Base-by-base conservation (phyloP, 163 green algal genomes). In the Smithsoniella earleae region DNA sequence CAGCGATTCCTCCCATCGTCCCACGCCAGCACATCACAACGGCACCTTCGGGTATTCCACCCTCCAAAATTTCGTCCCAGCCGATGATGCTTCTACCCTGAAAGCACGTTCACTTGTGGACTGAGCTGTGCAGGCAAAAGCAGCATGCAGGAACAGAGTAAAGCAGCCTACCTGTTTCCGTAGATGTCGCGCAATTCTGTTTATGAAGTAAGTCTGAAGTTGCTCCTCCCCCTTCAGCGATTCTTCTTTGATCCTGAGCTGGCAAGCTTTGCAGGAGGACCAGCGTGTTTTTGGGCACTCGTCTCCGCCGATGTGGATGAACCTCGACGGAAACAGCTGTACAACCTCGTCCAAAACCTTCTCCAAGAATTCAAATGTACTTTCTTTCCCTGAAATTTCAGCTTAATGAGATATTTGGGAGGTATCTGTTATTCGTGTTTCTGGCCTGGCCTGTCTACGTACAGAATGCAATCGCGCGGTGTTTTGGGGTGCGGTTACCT, bases 31-130 rank as follows among this genome's bases (percentile, higher is more conserved):
- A 69, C 58, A 69, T 69, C n/a, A 69, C 58, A 16, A 69, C 25
- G 30, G 58, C 58, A 16, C 43, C 58, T 1, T 82, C 66, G 22
- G 78, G 52, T 30, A 88, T 74, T 31, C 83, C 83, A 1, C 83
- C 85, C 75, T 88, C 85, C 77, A 88, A 62, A 28, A 87, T 87
- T 66, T 90, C 85, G 65, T 90, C 85, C 85, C 85, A 90, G 22
- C 83, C 83, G 3, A 86, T 76, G 36, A 83, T 81, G 54, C 63
- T 63, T 27, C 77, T 66, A n/a, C 73, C 73, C 34, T 77, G 44
- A 16, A 34, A n/a, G n/a, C n/a, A n/a, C n/a, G n/a, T n/a, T n/a
- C n/a, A n/a, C n/a, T n/a, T n/a, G n/a, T n/a, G n/a, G n/a, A n/a
- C n/a, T n/a, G n/a, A n/a, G n/a, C n/a, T n/a, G n/a, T n/a, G n/a